Percentiles rank a stretch among this genome's conserved stretches.
These are phyloP conservation scores for Gentiana straminea DNA, from an alignment of 257 asterid genomes.

Conservation along the genomic window DNA sequence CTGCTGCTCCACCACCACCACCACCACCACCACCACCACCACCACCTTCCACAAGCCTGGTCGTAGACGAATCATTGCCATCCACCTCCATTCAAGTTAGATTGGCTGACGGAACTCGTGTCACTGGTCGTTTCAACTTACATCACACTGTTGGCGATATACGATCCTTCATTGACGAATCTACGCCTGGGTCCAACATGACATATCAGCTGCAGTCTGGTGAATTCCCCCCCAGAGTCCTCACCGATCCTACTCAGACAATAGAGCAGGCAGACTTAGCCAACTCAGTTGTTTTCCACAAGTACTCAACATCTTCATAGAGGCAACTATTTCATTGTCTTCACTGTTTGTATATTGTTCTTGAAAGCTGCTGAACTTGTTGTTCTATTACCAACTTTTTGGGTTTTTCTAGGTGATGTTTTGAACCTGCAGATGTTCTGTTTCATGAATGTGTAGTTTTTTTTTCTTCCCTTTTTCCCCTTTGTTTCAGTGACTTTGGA, in stretches of 20 bases:
- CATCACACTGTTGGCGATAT: conserved; percentile 65
- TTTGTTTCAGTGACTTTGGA: too few relatives aligned
- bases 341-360: too few relatives aligned
- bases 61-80: conserved; percentile 63
- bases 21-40: conserved; percentile 14
- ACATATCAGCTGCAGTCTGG: conserved; percentile 67
- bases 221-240: conserved; percentile 83
- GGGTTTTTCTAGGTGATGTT: too few relatives aligned
- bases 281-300: conserved; percentile 89
- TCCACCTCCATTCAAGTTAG: conserved; percentile 88
- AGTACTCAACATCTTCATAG: conserved; percentile 15
- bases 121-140: conserved; percentile 83
- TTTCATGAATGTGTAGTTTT: too few relatives aligned
- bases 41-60: conserved; percentile 35
- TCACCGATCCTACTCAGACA: conserved; percentile 65
- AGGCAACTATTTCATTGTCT: too few relatives aligned
- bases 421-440: too few relatives aligned
- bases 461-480: too few relatives aligned
- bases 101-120: conserved; percentile 90
- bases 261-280: conserved; percentile 78
- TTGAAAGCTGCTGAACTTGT: too few relatives aligned
- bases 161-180: conserved; percentile 65
- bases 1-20: not conserved
- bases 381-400: too few relatives aligned
- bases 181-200: conserved; percentile 54